Conservation (phyloP, 805 yeast species). For the Wickerhamomyces silvicola region DNA sequence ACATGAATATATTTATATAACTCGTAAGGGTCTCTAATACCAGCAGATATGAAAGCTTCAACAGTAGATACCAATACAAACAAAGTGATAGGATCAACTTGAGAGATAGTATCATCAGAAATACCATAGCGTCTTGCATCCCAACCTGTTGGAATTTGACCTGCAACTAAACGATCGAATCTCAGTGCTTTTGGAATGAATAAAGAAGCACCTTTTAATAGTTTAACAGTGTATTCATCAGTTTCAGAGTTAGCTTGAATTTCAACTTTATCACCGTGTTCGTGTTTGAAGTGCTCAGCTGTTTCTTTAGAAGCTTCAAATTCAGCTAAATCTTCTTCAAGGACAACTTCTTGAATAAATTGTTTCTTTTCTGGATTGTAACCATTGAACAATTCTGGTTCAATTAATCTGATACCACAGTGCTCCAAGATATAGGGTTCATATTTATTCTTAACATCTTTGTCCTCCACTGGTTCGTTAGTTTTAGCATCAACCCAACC, state of each 20-base stretch:
- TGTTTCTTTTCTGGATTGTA: constrained; percentile 93
- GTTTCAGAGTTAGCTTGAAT: constrained; percentile 80
- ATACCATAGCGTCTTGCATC: constrained; percentile 92
- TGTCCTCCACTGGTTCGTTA: constrained; percentile 87
- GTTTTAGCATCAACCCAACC: constrained; percentile 99
- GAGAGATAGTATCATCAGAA: constrained; percentile 83
- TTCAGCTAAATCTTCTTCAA: constrained; percentile 94
- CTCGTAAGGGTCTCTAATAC: constrained; percentile 98
- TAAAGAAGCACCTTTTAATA: constrained; percentile 89
- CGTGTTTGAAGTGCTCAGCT: constrained; percentile 88
- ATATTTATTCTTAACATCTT: constrained; percentile 86
- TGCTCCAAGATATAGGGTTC: constrained; percentile 86
- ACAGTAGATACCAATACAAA: constrained; percentile 90
- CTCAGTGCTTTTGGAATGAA: constrained; percentile 75
- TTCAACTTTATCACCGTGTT: constrained; percentile 93
- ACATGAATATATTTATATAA: constrained; percentile 97
- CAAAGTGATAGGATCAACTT: constrained; percentile 95
- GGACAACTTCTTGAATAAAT: constrained; percentile 89
- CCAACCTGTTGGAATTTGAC: constrained; percentile 99
- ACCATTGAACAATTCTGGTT: constrained; percentile 90
- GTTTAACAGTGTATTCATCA: constrained; percentile 86
- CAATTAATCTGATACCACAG: constrained; percentile 94
- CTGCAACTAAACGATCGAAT: constrained; percentile 62
- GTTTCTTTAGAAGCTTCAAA: constrained; percentile 93
- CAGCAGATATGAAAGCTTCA: constrained; percentile 89